A percentile compares a stretch with the other conserved stretches of the same genome.
Evolutionary conservation across 768 basidiomycete species (phyloP).

Genomic region (Hemileccinum rubropunctum): DNA sequence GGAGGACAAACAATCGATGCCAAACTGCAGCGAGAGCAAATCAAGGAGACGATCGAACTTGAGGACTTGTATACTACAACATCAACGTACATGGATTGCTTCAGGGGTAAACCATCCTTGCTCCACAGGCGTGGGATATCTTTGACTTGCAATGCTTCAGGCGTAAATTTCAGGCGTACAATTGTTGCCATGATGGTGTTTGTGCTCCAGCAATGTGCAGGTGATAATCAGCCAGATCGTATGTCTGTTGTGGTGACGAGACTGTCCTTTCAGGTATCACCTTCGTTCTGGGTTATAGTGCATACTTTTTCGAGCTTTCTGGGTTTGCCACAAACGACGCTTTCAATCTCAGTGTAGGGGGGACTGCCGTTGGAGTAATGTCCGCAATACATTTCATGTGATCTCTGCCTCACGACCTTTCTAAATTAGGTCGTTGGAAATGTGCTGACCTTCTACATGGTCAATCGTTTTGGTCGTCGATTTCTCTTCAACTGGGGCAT

Average conservation of each 20-base stretch:
- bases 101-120: slow-evolving; percentile 19
- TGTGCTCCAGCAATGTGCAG: slow-evolving; percentile 27
- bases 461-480: slow-evolving; percentile 24
- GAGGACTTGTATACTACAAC: slow-evolving; percentile 28
- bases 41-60: slow-evolving; percentile 28
- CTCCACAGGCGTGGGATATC: too few relatives aligned
- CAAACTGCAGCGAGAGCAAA: slow-evolving; percentile 21
- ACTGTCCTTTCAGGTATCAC: slow-evolving; percentile 17
- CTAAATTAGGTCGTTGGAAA: slow-evolving; percentile 25
- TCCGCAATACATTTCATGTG: background rate
- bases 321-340: slow-evolving; percentile 28
- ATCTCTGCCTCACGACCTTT: background rate
- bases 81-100: slow-evolving; percentile 32
- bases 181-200: slow-evolving; percentile 31
- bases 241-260: background rate
- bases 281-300: slow-evolving; percentile 27
- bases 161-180: slow-evolving; percentile 25
- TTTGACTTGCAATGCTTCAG: slow-evolving; percentile 4
- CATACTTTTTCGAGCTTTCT: slow-evolving; percentile 37
- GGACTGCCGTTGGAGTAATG: slow-evolving; percentile 27
- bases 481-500: slow-evolving; percentile 30
- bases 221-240: background rate
- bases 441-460: slow-evolving; percentile 24
- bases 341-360: slow-evolving; percentile 32
- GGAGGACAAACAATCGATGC: slow-evolving; percentile 23